Evolutionary conservation across 176 grass and related monocot genomes (phyloP), one percentile per base, ranked within the genome.

Genomic region (Chrysopogon serrulatus): DNA sequence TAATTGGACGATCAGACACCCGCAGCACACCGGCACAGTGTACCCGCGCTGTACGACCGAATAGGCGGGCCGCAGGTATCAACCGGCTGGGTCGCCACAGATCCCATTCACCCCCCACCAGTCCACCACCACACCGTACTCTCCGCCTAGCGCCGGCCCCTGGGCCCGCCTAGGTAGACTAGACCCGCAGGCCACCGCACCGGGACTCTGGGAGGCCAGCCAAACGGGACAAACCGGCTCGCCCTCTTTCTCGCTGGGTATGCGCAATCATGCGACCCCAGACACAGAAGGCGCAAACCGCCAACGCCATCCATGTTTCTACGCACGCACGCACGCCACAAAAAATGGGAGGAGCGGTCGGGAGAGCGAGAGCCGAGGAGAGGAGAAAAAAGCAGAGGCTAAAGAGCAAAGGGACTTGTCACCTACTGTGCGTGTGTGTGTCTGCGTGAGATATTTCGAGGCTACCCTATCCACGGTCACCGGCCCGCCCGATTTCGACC

Each of bases 331-430:
- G 13, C 34, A n/a, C 35, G 79, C 86, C 86, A 71, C 79, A 71
- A 10, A 71, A 88, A 87, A 77, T 37, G 49, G 8, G 14, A 18
- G 8, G 14, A 18, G 31, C 27, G 2, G 17, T 10, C 53, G 54
- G 23, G 54, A 59, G 10, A 59, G 30, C 0, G 34, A 1, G 10
- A 0, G n/a, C n/a, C n/a, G n/a, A n/a, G n/a, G 4, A 17, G 9
- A 2, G 6, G 23, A 19, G 0, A 14, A 18, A 23, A 32, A 70
- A 3, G 37, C 23, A 33, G 51, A 49, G 49, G 45, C 62, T 27
- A 81, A 76, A 85, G 79, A 61, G 88, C 79, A 86, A 32, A 86
- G 65, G 47, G 80, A 79, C 88, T 18, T 69, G 88, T 68, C 84
- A 87, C 79, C 74, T 61, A 83, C 79, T 75, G 64, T 35, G 21